A percentile compares a stretch with the other conserved stretches of the same genome.
phyloP scores from a whole-genome alignment of 1,139 yeast species.

The Lizanozyma gosingica region DNA sequence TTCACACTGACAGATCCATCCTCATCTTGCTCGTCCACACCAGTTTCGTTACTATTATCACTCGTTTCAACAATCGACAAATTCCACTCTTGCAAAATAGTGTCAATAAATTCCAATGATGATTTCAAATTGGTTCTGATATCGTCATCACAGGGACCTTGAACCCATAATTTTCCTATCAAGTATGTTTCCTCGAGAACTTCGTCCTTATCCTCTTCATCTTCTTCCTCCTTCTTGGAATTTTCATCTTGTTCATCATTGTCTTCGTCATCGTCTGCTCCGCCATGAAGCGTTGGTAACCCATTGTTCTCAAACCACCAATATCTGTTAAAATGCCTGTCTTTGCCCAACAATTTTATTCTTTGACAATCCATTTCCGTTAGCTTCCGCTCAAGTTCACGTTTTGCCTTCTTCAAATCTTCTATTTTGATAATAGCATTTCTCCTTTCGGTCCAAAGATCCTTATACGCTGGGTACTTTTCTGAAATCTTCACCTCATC shows the following conservation, averaged over 20 bases:
- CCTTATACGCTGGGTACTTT: slow-evolving; percentile 36
- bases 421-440: slow-evolving; percentile 33
- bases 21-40: slow-evolving; percentile 3
- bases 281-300: slow-evolving; percentile 48
- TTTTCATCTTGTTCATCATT: slow-evolving; percentile 26
- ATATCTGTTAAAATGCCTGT: slow-evolving; percentile 74
- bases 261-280: slow-evolving; percentile 26
- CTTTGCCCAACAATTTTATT: slow-evolving; percentile 70
- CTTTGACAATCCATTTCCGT: slow-evolving; percentile 73
- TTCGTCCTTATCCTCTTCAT: slow-evolving; percentile 31
- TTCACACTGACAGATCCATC: slow-evolving; percentile 11
- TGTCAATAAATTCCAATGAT: slow-evolving; percentile 18
- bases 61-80: slow-evolving; percentile 5
- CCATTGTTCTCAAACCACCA: slow-evolving; percentile 97
- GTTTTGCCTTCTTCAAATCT: slow-evolving; percentile 36
- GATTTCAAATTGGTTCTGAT: slow-evolving; percentile 31
- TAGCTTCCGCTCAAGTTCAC: slow-evolving; percentile 45
- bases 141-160: slow-evolving; percentile 78
- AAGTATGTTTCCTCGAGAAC: slow-evolving; percentile 52
- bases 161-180: slow-evolving; percentile 89
- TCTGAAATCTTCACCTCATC: slow-evolving; percentile 42
- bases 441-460: slow-evolving; percentile 34
- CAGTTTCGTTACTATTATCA: slow-evolving; percentile 4
- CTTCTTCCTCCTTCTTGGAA: slow-evolving; percentile 19
- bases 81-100: slow-evolving; percentile 1